Conservation (phyloP, 805 yeast species). For the Wickerhamomyces queroliae region DNA sequence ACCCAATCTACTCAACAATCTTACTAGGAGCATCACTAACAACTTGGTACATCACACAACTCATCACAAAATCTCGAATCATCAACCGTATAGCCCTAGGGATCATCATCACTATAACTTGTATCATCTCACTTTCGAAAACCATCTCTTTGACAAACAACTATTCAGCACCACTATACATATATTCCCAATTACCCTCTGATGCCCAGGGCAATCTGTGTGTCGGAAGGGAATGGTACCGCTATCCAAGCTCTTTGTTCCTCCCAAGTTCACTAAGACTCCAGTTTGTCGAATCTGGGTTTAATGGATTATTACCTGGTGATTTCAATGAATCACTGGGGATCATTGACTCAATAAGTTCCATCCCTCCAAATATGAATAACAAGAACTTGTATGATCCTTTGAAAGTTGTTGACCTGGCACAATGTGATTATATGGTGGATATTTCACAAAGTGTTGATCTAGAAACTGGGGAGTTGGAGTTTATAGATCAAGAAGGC, state of each 20-base stretch:
- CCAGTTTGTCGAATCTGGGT: conserved; percentile 68
- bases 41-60: conserved; percentile 17
- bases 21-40: conserved; percentile 56
- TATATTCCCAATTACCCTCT: conserved; percentile 40
- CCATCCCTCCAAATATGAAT: conserved; percentile 64
- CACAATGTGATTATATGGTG: conserved; percentile 61
- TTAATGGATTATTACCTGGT: conserved; percentile 85
- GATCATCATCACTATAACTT: conserved; percentile 10
- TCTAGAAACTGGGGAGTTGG: conserved; percentile 35
- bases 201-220: conserved; percentile 51
- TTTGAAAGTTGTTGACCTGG: conserved; percentile 43
- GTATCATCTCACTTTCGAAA: conserved; percentile 39
- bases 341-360: conserved; percentile 33
- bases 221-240: conserved; percentile 94
- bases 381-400: conserved; percentile 63
- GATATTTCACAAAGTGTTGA: conserved; percentile 55
- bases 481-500: conserved; percentile 5
- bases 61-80: neutral
- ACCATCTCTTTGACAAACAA: conserved; percentile 55
- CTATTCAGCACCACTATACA: conserved; percentile 67
- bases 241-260: conserved; percentile 85
- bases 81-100: conserved; percentile 1
- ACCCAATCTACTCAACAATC: conserved; percentile 75
- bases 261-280: conserved; percentile 59
- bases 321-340: conserved; percentile 55